A percentile compares a stretch with the other conserved stretches of the same genome.
Evolutionary conservation across 345 rosid genomes (phyloP).

Genomic region (Gossypium thurberi): DNA sequence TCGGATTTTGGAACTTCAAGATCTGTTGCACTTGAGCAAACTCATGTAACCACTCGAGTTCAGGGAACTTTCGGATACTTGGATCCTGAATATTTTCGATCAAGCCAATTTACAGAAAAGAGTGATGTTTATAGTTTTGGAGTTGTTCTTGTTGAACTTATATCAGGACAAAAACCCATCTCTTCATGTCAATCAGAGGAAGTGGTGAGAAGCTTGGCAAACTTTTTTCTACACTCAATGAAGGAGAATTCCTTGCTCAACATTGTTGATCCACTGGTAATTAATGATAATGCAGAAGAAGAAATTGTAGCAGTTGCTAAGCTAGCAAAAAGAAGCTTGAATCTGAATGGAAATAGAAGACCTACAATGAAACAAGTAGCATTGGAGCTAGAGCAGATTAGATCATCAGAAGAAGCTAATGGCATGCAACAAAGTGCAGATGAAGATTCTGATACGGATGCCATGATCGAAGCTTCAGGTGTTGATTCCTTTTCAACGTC

Average conservation of each 20-base stretch:
- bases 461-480: not conserved
- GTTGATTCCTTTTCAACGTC: not conserved
- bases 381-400: not conserved
- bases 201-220: no score
- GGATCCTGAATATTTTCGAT: conserved; percentile 14
- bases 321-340: conserved; percentile 6
- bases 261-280: not conserved
- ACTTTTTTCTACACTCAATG: no score
- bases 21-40: no score
- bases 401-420: not conserved
- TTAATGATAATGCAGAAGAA: not conserved
- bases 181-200: no score
- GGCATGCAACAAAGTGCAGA: not conserved
- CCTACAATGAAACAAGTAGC: conserved; percentile 10
- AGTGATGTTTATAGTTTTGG: no score
- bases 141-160: no score
- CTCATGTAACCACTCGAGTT: conserved; percentile 11
- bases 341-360: not conserved
- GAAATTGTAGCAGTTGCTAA: not conserved
- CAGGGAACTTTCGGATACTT: conserved; percentile 19
- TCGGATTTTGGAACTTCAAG: no score
- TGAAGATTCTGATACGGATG: not conserved
- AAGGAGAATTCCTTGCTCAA: no score
- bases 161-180: no score
- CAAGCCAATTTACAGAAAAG: no score